These are phyloP conservation scores for Strigomonas galati DNA, from an alignment of 208 protist genomes.

Conservation along the genomic window DNA sequence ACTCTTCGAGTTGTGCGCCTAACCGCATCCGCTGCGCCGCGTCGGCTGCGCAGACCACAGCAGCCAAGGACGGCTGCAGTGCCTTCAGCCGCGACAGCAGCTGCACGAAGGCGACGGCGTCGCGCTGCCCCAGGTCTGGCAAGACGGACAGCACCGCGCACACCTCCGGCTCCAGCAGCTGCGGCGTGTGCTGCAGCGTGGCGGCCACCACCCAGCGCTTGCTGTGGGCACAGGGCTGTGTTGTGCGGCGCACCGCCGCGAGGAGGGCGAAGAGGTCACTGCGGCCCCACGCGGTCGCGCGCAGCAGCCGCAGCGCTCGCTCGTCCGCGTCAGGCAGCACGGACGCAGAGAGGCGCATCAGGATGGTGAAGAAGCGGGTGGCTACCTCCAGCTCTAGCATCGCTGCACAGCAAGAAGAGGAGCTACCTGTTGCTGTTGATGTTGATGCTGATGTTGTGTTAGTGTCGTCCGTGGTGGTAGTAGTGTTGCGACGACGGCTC, in stretches of 20 bases:
- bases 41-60: background rate
- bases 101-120: background rate
- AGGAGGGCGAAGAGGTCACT: background rate
- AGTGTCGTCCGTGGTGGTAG: too few species aligned
- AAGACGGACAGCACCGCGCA: background rate
- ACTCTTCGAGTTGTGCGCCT: background rate
- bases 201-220: background rate
- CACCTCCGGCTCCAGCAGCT: background rate
- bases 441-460: too few species aligned
- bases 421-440: too few species aligned
- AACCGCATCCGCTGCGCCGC: background rate
- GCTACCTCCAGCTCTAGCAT: too few species aligned
- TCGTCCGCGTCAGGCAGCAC: background rate
- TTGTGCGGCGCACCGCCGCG: background rate
- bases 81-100: background rate
- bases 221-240: background rate
- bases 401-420: too few species aligned
- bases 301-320: background rate
- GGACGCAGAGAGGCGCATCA: too few species aligned
- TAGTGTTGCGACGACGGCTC: too few species aligned
- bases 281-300: background rate
- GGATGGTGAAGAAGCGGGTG: too few species aligned
- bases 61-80: background rate
- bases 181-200: background rate
- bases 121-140: background rate